Percentiles rank a stretch among this genome's conserved stretches.
These are phyloP conservation scores for Serendipita sp. DNA, from an alignment of 768 basidiomycete species.

Conservation along the genomic window DNA sequence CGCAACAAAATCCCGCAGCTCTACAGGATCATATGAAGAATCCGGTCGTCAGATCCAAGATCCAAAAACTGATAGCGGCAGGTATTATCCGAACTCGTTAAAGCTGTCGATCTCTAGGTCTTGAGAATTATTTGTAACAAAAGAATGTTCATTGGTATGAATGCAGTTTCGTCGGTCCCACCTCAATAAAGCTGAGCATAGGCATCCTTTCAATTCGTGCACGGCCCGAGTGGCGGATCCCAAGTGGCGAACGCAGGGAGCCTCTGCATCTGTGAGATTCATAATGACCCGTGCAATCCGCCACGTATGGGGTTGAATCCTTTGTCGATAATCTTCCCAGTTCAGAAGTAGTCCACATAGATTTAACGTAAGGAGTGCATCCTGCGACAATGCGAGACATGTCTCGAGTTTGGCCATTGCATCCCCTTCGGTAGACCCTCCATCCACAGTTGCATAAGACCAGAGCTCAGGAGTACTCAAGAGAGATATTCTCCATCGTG, in stretches of 20 bases:
- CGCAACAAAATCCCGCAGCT: conserved; percentile 74
- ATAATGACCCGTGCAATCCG: too few species aligned
- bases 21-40: conserved; percentile 97
- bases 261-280: too few species aligned
- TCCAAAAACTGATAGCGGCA: conserved; percentile 78
- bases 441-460: background rate
- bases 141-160: too few species aligned
- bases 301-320: too few species aligned
- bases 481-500: background rate
- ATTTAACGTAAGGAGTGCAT: background rate
- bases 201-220: too few species aligned
- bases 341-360: too few species aligned
- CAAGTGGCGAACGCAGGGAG: too few species aligned
- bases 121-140: too few species aligned
- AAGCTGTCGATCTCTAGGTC: conserved; percentile 12
- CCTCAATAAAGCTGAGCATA: too few species aligned
- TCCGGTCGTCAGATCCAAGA: conserved; percentile 60
- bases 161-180: too few species aligned
- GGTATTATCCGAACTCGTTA: conserved; percentile 83
- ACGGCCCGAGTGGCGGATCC: too few species aligned
- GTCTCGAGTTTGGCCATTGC: background rate
- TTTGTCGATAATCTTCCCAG: too few species aligned
- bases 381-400: background rate
- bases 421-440: background rate
- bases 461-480: background rate